phyloP scores from a whole-genome alignment of 2,329 filamentous ascomycete species.

The Aspergillus sp. region DNA sequence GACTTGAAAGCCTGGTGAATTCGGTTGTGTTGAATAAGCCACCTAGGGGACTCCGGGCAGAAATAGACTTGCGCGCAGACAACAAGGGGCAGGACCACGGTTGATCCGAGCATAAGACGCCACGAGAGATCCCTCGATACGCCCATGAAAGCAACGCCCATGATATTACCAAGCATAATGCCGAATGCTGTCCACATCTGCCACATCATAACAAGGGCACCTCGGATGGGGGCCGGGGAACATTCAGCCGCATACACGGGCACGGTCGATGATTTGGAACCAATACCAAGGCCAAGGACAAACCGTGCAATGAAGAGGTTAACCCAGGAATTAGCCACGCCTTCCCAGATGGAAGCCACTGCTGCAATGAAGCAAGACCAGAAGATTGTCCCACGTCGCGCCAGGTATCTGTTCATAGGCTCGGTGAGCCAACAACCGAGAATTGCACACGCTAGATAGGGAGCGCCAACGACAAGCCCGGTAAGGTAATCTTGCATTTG shows the following conservation, averaged over 20 bases:
- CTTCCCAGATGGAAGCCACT: constrained; percentile 47
- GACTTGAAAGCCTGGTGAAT: constrained; percentile 51
- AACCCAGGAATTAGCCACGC: constrained; percentile 45
- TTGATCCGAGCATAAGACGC: constrained; percentile 70
- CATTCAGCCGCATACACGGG: constrained; percentile 53
- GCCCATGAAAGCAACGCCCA: constrained; percentile 51
- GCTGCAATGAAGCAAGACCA: constrained; percentile 46
- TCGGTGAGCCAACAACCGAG: constrained; percentile 53
- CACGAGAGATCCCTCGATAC: constrained; percentile 56
- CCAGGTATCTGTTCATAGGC: constrained; percentile 48
- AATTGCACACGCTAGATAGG: constrained; percentile 48
- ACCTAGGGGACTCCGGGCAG: constrained; percentile 59
- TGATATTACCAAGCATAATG: constrained; percentile 51
- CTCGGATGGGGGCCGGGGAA: constrained; percentile 51
- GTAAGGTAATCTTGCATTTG: constrained; percentile 37
- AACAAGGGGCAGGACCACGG: constrained; percentile 59
- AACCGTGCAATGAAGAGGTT: constrained; percentile 47
- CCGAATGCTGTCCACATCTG: constrained; percentile 53
- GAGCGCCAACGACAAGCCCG: constrained; percentile 48
- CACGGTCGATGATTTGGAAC: constrained; percentile 47
- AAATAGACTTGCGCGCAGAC: constrained; percentile 64
- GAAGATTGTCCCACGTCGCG: constrained; percentile 50
- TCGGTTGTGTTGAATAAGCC: constrained; percentile 53
- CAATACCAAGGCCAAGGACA: constrained; percentile 46
- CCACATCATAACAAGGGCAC: constrained; percentile 56